A percentile compares a stretch with the other conserved stretches of the same genome.
phyloP scores from a whole-genome alignment of 1,284 basidiomycete species.

The Ganoderma sinense region DNA sequence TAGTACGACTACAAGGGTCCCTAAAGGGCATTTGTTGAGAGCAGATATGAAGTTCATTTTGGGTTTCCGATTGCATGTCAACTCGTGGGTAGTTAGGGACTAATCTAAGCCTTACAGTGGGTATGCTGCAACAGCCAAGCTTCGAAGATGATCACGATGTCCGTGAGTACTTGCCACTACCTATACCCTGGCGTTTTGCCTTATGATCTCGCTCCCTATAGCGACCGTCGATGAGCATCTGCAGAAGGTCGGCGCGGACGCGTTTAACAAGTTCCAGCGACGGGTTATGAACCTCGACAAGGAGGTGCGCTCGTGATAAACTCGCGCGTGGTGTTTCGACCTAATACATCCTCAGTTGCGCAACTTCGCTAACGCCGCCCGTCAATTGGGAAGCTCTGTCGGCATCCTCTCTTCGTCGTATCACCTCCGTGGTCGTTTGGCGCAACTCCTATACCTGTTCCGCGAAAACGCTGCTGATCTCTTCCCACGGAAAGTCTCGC shows the following conservation, averaged over 20 bases:
- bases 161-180: constrained; percentile 53
- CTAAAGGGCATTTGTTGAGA: too few species aligned
- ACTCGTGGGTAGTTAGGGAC: neutral
- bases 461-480: constrained; percentile 75
- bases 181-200: neutral
- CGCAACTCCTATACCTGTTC: constrained; percentile 70
- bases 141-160: constrained; percentile 71
- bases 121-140: constrained; percentile 47
- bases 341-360: constrained; percentile 53
- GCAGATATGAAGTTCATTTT: too few species aligned
- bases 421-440: constrained; percentile 70
- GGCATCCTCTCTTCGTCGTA: constrained; percentile 76
- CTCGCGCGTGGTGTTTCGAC: neutral
- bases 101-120: constrained; percentile 29
- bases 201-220: constrained; percentile 30
- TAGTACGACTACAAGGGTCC: too few species aligned
- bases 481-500: constrained; percentile 67
- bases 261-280: constrained; percentile 68
- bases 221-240: constrained; percentile 73
- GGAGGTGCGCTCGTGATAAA: constrained; percentile 50
- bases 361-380: constrained; percentile 77
- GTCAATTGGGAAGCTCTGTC: constrained; percentile 75
- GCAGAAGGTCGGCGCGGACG: constrained; percentile 67
- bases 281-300: constrained; percentile 68
- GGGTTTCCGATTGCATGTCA: neutral